Evolutionary conservation across 202 grass and related monocot species (phyloP), one percentile per base, ranked within the genome.

Genomic region (Zoysia matrella): DNA sequence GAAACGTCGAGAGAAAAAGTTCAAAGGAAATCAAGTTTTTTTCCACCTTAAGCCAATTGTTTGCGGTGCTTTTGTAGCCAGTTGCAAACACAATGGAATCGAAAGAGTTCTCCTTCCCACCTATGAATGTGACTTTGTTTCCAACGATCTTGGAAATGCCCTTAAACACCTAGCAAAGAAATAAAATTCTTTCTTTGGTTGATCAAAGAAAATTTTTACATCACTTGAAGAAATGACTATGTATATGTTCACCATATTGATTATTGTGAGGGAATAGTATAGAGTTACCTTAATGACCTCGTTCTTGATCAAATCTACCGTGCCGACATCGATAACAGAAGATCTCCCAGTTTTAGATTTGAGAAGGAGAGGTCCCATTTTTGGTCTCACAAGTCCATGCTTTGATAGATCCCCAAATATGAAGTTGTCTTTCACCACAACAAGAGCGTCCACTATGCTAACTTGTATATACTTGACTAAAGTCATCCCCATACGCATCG

Each of bases 401-500:
- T 62, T 88, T 3, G 92, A 91, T 4, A 94, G 53, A 55, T 94
- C 75, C 43, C 90, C 90, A 74, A 81, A 94, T 16, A 7, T 65
- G 1, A 92, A 13, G 5, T 80, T 80, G 12, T 82, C 83, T 41
- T 89, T 53, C 3, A 52, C 0, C 30, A 94, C 0, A 54, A 92
- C 42, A 39, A 97, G 44, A 11, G 14, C 42, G 66, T 97, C 94
- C 2, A 91, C 86, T 45, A 88, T 41, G 39, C 42, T 81, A 10
- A 90, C 0, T 3, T 81, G 79, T 9, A 97, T 8, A 8, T 62
- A 66, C 1, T 76, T 11, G 82, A 8, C 18, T 12, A 41, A 64
- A 94, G 51, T 62, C 94, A 97, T 94, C 14, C 92, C 94, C 40
- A 91, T 30, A 55, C 83, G 53, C 43, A 94, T 87, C 67, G 90